phyloP scores from a whole-genome alignment of 1,284 basidiomycete species.

The Ustilago sp. region DNA sequence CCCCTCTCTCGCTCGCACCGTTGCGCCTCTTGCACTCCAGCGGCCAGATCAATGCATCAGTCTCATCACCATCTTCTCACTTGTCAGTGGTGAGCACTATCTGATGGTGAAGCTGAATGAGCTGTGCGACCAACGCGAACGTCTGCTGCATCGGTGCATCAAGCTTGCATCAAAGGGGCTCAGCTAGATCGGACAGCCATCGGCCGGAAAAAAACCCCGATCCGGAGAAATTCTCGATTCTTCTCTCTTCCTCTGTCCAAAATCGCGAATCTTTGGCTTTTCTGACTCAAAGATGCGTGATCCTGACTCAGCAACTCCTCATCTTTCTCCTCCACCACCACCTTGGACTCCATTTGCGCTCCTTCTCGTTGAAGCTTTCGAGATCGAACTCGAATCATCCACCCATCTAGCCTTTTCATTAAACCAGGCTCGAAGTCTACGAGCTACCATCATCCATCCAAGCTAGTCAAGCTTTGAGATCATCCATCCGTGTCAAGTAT shows the following conservation, averaged over 20 bases:
- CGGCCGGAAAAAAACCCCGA: slow-evolving; percentile 11
- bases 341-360: not conserved
- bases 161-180: not conserved
- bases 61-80: no score
- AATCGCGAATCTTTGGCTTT: not conserved
- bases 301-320: slow-evolving; percentile 42
- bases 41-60: no score
- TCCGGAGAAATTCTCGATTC: slow-evolving; percentile 21
- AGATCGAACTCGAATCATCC: not conserved
- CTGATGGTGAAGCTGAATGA: no score
- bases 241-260: not conserved
- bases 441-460: not conserved
- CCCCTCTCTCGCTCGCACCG: not conserved
- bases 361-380: not conserved
- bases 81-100: no score
- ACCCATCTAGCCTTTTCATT: not conserved
- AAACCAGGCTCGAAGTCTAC: not conserved
- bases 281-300: slow-evolving; percentile 29
- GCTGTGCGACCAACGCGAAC: not conserved
- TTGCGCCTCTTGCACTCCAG: not conserved
- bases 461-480: not conserved
- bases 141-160: slow-evolving; percentile 1
- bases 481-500: not conserved
- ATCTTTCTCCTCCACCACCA: slow-evolving; percentile 25
- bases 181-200: slow-evolving; percentile 1